Evolutionary conservation across 2,329 filamentous ascomycete genomes (phyloP), one percentile per base, ranked within the genome.

Genomic region (Colletotrichum musae): DNA sequence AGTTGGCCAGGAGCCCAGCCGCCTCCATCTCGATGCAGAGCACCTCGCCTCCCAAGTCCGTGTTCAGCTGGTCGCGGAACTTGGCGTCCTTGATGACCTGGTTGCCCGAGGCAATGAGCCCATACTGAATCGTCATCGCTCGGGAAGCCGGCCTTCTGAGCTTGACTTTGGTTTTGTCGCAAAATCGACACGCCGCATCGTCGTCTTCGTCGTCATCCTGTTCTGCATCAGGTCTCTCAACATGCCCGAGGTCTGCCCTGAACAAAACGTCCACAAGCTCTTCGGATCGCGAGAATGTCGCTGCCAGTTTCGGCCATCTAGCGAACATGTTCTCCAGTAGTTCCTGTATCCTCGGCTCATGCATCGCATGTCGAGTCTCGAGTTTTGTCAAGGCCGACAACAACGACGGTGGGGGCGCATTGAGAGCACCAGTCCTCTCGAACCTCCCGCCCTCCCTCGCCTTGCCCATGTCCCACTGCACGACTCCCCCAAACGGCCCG

Each of bases 21-120:
- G 74, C 72, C 39, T 77, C 75, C 76, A 76, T 78, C 59, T 78
- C 75, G 47, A 77, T 71, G 24, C 75, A 76, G 1, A 74, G 48
- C 0, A 72, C 65, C 0, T 60, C 64, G 28, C 28, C 28, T 6
- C 28, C 28, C n/a, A 54, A 21, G 12, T 69, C 52, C 3, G 61
- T 47, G 6, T 73, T 70, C 28, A 80, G 60, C 1, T 65, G 6
- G 57, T 83, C 79, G 21, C 81, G 72, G 6, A 70, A 64, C 6
- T 5, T 26, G 15, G 13, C 41, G 15, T 18, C 16, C 43, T 64
- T 64, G 3, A 64, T n/a, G 18, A 72, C 66, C 13, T 72, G 66
- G 28, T 72, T 71, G 2, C 70, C 64, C 5, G 72, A 74, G 2
- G 70, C 73, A 32, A 73, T 72, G 9, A 53, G 68, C 4, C 72